Percentiles rank a stretch among this genome's conserved stretches.
Evolutionary conservation across 2,329 filamentous ascomycete genomes (phyloP).

Genomic region (Zasmidium citrigriseum): DNA sequence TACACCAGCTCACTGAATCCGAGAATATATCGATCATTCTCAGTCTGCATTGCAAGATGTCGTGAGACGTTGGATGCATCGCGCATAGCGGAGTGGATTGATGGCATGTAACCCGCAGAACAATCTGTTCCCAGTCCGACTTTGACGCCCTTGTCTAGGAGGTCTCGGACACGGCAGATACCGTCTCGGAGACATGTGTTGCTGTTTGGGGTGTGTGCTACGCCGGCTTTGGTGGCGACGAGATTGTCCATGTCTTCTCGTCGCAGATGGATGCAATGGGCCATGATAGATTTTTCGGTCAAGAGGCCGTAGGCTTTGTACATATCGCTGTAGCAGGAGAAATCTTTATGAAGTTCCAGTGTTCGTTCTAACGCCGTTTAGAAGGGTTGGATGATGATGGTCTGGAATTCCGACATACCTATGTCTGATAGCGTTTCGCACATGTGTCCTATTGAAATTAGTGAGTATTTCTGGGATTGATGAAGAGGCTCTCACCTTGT

Average conservation of each 20-base stretch:
- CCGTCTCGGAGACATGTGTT: slow-evolving; percentile 68
- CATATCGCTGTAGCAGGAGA: slow-evolving; percentile 59
- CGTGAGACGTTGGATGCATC: slow-evolving; percentile 57
- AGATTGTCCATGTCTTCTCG: slow-evolving; percentile 57
- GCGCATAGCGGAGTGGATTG: slow-evolving; percentile 60
- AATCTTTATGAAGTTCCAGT: slow-evolving; percentile 56
- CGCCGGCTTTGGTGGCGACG: slow-evolving; percentile 53
- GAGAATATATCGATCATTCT: slow-evolving; percentile 39
- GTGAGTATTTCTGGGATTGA: background rate
- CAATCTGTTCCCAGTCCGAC: slow-evolving; percentile 68
- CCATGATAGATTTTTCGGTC: slow-evolving; percentile 59
- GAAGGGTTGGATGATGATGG: background rate
- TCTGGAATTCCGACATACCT: background rate
- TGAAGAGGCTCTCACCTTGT: slow-evolving; percentile 45
- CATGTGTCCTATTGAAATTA: slow-evolving; percentile 53
- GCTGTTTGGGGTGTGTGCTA: slow-evolving; percentile 65
- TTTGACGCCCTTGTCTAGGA: slow-evolving; percentile 59
- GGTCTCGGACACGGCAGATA: slow-evolving; percentile 55
- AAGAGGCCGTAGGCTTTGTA: slow-evolving; percentile 60
- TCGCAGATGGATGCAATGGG: slow-evolving; percentile 65
- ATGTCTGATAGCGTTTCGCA: slow-evolving; percentile 66
- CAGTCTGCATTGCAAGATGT: slow-evolving; percentile 35
- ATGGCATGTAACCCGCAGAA: slow-evolving; percentile 63
- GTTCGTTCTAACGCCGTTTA: slow-evolving; percentile 44
- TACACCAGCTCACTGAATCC: slow-evolving; percentile 49